Evolutionary conservation across 139 green algal species (phyloP), one percentile per base, ranked within the genome.

Genomic region (Auxenochlorella pyrenoidosa): DNA sequence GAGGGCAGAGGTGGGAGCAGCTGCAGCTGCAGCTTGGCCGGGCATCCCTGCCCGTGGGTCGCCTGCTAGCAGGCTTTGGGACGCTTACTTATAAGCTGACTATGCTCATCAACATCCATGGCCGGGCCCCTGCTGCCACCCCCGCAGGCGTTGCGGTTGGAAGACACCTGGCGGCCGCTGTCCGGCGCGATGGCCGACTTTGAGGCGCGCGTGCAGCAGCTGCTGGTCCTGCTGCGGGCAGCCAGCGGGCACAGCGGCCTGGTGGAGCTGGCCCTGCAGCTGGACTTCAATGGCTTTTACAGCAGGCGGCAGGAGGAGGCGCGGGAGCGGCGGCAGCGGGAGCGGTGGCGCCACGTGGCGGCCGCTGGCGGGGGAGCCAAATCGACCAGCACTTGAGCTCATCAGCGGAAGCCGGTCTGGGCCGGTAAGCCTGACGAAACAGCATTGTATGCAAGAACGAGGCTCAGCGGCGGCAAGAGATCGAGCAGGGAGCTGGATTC

Each of bases 241-340:
- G 5, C 58, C 0, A 41, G 84, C 51, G 22, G 21, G 38, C 47
- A 12, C 24, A 81, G 73, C 26, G 75, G 28, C 36, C 84, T 88
- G 59, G 59, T 59, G 0, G 84, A 88, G 75, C 75, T 88, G 15
- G 54, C 54, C 54, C 54, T 63, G 58, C 75, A 83, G 40, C 59
- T 88, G 40, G 84, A 88, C 30, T 83, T 66, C 75, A 88, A 81
- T 58, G 41, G 58, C n/a, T 88, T 38, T 22, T 76, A 84, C 34
- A 47, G 41, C 3, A 18, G 36, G 70, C 70, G 36, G 70, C 36
- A 30, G 36, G 32, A 40, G 66, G 30, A 73, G 66, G 66, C 32
- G 43, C 43, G 41, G 30, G 30, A 40, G 75, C 43, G 30, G 28
- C 75, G 22, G 43, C 75, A 34, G 68, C 68, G 38, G 30, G 44